Evolutionary conservation across 306 rosid species (phyloP).

Genomic region (Vigna hirtella): DNA sequence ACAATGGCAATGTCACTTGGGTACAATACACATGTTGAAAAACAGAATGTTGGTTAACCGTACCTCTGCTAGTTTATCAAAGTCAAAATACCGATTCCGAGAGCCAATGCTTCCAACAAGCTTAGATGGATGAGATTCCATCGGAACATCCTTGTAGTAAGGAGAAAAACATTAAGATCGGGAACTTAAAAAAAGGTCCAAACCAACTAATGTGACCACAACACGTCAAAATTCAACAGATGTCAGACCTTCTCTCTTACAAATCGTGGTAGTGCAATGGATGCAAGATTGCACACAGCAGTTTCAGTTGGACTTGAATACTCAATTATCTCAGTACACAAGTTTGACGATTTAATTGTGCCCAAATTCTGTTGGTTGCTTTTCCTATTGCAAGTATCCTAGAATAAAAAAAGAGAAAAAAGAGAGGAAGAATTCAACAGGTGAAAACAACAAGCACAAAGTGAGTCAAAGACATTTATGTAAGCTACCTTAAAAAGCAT

Average conservation of each 20-base stretch:
- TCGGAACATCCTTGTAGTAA: slow-evolving; percentile 62
- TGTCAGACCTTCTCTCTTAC: slow-evolving; percentile 85
- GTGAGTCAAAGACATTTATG: background rate
- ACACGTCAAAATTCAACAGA: background rate
- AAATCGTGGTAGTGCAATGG: slow-evolving; percentile 91
- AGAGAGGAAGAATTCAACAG: background rate
- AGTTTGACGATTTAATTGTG: slow-evolving; percentile 88
- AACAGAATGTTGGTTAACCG: background rate
- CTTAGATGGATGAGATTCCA: slow-evolving; percentile 89
- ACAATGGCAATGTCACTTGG: background rate
- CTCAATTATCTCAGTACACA: slow-evolving; percentile 93
- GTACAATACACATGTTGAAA: background rate
- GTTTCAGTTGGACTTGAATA: slow-evolving; percentile 93
- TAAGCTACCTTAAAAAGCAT: slow-evolving; percentile 88
- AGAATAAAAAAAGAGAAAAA: background rate
- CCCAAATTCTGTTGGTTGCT: slow-evolving; percentile 97
- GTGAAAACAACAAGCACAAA: background rate
- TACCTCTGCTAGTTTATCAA: slow-evolving; percentile 88
- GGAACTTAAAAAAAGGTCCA: background rate
- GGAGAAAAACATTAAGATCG: slow-evolving; percentile 33
- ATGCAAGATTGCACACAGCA: slow-evolving; percentile 96
- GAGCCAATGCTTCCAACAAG: slow-evolving; percentile 89
- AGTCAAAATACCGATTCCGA: slow-evolving; percentile 82
- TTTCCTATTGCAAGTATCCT: slow-evolving; percentile 93
- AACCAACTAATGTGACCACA: slow-evolving; percentile 16